Evolutionary conservation across 306 rosid species (phyloP), one percentile per base, ranked within the genome.

Genomic region (Astragalus membranaceus): DNA sequence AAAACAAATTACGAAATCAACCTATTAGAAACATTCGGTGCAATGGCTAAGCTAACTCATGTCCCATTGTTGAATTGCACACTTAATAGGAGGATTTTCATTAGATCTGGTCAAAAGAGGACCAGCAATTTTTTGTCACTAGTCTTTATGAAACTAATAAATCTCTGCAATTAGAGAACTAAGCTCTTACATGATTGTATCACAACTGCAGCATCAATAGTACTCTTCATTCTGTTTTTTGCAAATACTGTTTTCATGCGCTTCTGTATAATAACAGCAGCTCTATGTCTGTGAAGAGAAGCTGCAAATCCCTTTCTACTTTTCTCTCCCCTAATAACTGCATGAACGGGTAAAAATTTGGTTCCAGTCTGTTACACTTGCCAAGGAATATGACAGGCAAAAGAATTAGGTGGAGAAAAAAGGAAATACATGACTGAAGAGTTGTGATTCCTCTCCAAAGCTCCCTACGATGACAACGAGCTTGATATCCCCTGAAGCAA

Each of bases 401-500:
- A 75, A 71, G 41, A 62, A 73, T 37, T 7, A 46, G 69, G 51
- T 8, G 32, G 68, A 16, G 66, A 47, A 53, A 44, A 44, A 77
- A 9, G 73, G 17, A 77, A 66, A 75, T 94, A 94, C 99, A 85
- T 79, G 99, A 91, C 76, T 94, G 99, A 74, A 94, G 97, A 12
- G 80, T 76, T 57, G 80, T 65, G 72, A 91, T 87, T 85, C 89
- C 96, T 65, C 84, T 80, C 80, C 69, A 70, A 55, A 91, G 88
- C 64, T 91, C 86, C 85, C 76, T 89, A 37, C 85, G 78, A 68
- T 81, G 75, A 73, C 88, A 70, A 13, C 96, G 91, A 67, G 88
- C 95, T 69, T 70, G 95, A 86, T 94, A 80, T 69, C 99, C 99
- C 88, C 96, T 91, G 78, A 89, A 91, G 81, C 92, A 94, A 88